Evolutionary conservation across 306 rosid genomes (phyloP).

Genomic region (Inga oerstediana): DNA sequence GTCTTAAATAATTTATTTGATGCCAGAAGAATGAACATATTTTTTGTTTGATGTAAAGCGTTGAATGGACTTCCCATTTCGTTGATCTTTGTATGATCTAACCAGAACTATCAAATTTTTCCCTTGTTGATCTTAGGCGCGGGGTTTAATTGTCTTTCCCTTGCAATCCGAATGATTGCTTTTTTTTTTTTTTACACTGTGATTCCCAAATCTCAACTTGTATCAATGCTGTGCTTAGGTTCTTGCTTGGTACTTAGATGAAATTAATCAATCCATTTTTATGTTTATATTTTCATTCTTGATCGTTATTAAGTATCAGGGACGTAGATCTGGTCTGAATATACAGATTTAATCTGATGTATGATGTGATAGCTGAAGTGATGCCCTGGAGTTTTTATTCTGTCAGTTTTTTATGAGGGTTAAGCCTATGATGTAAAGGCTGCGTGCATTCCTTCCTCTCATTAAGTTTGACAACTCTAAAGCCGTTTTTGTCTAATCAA

Average conservation of each 20-base stretch:
- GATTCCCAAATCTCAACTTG: constrained; percentile 8
- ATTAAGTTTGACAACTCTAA: constrained; percentile 1
- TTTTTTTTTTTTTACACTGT: not conserved
- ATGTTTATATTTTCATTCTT: constrained; percentile 8
- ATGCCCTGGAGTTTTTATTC: not conserved
- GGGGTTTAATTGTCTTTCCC: constrained; percentile 8
- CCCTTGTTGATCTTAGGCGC: constrained; percentile 9
- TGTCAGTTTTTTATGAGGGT: not conserved
- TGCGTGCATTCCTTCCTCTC: not conserved
- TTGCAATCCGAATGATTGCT: not conserved
- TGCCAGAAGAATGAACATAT: not conserved
- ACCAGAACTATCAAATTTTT: not conserved
- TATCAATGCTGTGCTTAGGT: constrained; percentile 16
- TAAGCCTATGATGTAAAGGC: not conserved
- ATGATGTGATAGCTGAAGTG: constrained; percentile 4
- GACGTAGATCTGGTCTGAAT: not conserved
- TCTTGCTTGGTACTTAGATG: constrained; percentile 11
- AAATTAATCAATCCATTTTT: constrained; percentile 25
- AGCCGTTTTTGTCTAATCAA: not conserved
- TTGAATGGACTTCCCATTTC: not conserved
- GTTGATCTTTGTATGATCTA: not conserved
- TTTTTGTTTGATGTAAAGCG: not conserved
- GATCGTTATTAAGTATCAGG: constrained; percentile 22
- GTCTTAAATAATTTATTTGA: not conserved
- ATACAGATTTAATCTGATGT: constrained; percentile 7